Evolutionary conservation across 768 basidiomycete genomes (phyloP).

Genomic region (Macrolepiota dolichaula): DNA sequence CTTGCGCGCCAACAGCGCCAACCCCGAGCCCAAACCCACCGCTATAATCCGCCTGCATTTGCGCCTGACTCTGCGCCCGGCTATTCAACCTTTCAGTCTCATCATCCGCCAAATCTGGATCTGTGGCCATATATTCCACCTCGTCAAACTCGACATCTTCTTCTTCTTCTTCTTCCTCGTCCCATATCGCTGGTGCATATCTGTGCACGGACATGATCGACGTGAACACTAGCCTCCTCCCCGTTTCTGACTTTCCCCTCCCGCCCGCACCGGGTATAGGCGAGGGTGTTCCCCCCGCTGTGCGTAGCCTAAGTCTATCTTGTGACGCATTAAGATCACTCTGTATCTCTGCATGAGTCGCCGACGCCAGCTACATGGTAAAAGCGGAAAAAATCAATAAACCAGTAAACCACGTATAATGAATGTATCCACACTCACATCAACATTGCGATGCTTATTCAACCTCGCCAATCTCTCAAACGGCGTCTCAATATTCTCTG

Average conservation of each 20-base stretch:
- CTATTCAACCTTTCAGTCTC: constrained; percentile 12
- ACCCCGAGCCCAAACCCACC: constrained; percentile 9
- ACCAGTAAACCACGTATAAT: neutral
- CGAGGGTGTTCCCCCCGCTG: constrained; percentile 47
- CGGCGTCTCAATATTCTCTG: constrained; percentile 98
- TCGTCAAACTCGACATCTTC: constrained; percentile 66
- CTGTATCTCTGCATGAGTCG: constrained; percentile 69
- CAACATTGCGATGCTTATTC: constrained; percentile 97
- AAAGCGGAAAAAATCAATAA: neutral
- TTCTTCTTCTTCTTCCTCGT: constrained; percentile 71
- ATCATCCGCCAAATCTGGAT: constrained; percentile 54
- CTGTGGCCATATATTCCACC: constrained; percentile 68
- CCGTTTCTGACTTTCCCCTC: constrained; percentile 27
- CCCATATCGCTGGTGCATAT: constrained; percentile 82
- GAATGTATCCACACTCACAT: constrained; percentile 56
- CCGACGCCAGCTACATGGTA: constrained; percentile 58
- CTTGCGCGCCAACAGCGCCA: neutral
- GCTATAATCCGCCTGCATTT: too few relatives aligned
- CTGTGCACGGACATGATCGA: constrained; percentile 63
- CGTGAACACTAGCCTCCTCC: constrained; percentile 69
- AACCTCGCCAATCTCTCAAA: constrained; percentile 93
- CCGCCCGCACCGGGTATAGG: constrained; percentile 37
- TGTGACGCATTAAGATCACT: constrained; percentile 46
- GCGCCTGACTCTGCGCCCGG: too few relatives aligned
- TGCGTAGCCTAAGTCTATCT: constrained; percentile 45